A percentile compares a stretch with the other conserved stretches of the same genome.
Conservation (phyloP, 2,329 filamentous ascomycete genomes). For the Ilyonectria sp. region DNA sequence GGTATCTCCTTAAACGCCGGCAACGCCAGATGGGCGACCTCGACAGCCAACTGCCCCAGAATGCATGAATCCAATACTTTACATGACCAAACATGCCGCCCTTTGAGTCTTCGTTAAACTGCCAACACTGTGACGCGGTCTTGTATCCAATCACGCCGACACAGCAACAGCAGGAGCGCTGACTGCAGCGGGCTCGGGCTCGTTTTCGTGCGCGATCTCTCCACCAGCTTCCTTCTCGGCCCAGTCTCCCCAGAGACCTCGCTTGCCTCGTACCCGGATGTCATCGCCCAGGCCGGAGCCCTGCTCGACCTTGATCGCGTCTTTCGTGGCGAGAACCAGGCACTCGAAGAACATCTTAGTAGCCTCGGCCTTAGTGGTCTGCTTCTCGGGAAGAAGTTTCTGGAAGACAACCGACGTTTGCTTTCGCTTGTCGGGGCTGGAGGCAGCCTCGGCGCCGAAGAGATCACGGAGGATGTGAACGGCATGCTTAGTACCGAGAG, state of each 20-base stretch:
- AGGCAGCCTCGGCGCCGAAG: constrained; percentile 82
- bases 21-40: constrained; percentile 54
- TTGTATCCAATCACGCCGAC: constrained; percentile 51
- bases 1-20: constrained; percentile 59
- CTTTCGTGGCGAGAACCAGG: constrained; percentile 95
- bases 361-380: constrained; percentile 88
- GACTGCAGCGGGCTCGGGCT: constrained; percentile 56
- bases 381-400: constrained; percentile 86
- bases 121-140: constrained; percentile 11
- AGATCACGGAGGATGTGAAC: constrained; percentile 94
- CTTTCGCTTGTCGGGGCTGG: constrained; percentile 79
- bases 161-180: constrained; percentile 55
- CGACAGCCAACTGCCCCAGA: constrained; percentile 50
- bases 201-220: constrained; percentile 69
- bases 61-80: constrained; percentile 55
- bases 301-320: constrained; percentile 97
- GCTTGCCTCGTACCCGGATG: constrained; percentile 89
- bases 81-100: constrained; percentile 50
- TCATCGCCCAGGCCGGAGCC: constrained; percentile 81
- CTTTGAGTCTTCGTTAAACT: constrained; percentile 42
- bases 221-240: constrained; percentile 82
- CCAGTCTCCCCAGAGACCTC: constrained; percentile 97
- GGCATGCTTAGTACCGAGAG: constrained; percentile 92
- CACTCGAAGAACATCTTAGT: constrained; percentile 99
- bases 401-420: constrained; percentile 89